phyloP scores from a whole-genome alignment of 305 asterid genomes.

The Ilex paraguariensis region DNA sequence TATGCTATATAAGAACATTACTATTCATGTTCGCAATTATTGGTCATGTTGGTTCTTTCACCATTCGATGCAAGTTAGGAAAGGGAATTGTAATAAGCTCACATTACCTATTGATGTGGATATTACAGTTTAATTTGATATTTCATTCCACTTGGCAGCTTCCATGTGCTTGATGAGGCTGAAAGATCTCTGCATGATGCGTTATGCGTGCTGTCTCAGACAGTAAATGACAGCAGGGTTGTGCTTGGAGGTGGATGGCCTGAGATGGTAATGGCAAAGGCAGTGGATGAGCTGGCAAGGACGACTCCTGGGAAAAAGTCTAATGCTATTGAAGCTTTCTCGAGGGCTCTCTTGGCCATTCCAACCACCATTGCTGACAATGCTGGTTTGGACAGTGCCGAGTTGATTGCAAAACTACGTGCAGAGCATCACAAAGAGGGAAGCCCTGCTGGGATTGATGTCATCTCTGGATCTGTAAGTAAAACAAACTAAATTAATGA shows the following conservation, averaged over 20 bases:
- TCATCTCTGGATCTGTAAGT: constrained; percentile 83
- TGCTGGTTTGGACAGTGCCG: constrained; percentile 87
- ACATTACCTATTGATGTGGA: neutral
- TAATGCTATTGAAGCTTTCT: constrained; percentile 86
- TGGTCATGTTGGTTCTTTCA: neutral
- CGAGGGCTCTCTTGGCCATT: constrained; percentile 69
- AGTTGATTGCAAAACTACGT: constrained; percentile 75
- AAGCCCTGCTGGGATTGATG: constrained; percentile 74
- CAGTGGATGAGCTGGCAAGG: constrained; percentile 80
- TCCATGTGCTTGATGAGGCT: constrained; percentile 87
- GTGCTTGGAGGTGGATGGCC: constrained; percentile 94
- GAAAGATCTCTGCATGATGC: constrained; percentile 90
- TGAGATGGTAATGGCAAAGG: constrained; percentile 94
- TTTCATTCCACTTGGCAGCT: constrained; percentile 31
- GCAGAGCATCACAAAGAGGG: constrained; percentile 82
- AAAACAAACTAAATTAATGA: neutral
- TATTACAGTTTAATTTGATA: neutral
- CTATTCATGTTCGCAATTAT: neutral
- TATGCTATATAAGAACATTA: neutral
- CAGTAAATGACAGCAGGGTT: constrained; percentile 79
- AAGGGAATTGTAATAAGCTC: too few relatives aligned
- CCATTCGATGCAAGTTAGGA: too few relatives aligned
- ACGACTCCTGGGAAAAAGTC: constrained; percentile 80
- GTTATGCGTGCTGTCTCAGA: constrained; percentile 81
- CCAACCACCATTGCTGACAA: constrained; percentile 92